Conservation (phyloP, 1,139 yeast species). For the Lodderomyces jiufengensis region DNA sequence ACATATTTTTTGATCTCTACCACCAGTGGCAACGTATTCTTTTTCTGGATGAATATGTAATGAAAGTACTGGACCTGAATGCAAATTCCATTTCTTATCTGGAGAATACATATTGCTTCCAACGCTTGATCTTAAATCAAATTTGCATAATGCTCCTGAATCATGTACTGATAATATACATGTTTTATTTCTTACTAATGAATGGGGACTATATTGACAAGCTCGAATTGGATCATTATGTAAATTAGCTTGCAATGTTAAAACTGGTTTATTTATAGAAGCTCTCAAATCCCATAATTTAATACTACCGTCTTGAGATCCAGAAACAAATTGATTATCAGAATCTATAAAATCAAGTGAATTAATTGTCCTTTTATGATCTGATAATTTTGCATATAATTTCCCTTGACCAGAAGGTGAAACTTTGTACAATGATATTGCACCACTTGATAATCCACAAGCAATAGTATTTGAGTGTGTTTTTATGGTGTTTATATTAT, state of each 20-base stretch:
- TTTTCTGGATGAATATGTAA: conserved; percentile 84
- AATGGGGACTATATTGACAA: conserved; percentile 57
- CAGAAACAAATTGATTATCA: conserved; percentile 65
- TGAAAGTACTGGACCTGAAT: conserved; percentile 86
- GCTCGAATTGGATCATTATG: conserved; percentile 66
- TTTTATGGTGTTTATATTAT: conserved; percentile 41
- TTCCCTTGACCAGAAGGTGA: conserved; percentile 36
- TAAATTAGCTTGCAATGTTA: conserved; percentile 41
- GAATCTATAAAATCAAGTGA: conserved; percentile 65
- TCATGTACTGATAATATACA: conserved; percentile 70
- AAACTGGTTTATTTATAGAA: conserved; percentile 41
- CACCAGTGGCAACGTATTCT: conserved; percentile 87
- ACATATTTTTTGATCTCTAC: conserved; percentile 81
- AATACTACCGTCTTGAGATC: conserved; percentile 88
- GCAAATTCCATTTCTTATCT: conserved; percentile 81
- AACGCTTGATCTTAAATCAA: conserved; percentile 59
- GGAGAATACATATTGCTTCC: conserved; percentile 23
- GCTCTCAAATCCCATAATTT: conserved; percentile 84
- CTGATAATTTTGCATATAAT: conserved; percentile 48
- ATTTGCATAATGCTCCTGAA: conserved; percentile 80
- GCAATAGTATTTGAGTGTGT: conserved; percentile 35
- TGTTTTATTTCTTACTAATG: conserved; percentile 28
- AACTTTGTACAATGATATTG: conserved; percentile 31
- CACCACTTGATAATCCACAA: conserved; percentile 43
- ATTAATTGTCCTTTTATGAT: conserved; percentile 79